These are phyloP conservation scores for Holtermanniella nyarrowii DNA, from an alignment of 768 basidiomycete genomes.

Conservation along the genomic window DNA sequence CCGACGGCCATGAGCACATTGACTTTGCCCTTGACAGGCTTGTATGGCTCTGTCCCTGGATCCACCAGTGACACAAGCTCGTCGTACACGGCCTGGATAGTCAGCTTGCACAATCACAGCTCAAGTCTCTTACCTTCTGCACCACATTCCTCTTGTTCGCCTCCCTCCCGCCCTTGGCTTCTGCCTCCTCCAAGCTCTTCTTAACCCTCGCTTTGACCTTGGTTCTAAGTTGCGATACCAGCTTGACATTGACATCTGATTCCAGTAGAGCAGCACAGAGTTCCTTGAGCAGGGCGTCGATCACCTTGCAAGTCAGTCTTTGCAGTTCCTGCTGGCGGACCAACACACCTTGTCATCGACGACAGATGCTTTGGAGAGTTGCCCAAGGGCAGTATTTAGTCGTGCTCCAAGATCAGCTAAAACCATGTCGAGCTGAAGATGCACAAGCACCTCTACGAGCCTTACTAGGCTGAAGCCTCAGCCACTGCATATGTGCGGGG, in stretches of 20 bases:
- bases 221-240: conserved; percentile 73
- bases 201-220: conserved; percentile 71
- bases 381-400: conserved; percentile 85
- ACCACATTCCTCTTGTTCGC: conserved; percentile 73
- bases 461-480: no score
- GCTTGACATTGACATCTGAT: conserved; percentile 95
- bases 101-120: not conserved
- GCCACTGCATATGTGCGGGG: no score
- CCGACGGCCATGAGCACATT: conserved; percentile 98
- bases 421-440: conserved; percentile 87
- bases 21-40: conserved; percentile 85
- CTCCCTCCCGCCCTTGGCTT: conserved; percentile 64
- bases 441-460: no score
- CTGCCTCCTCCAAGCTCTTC: conserved; percentile 47
- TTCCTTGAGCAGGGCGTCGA: conserved; percentile 89
- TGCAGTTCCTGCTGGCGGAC: no score
- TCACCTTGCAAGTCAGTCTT: conserved; percentile 51
- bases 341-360: conserved; percentile 76
- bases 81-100: conserved; percentile 76
- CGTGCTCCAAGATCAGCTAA: conserved; percentile 87
- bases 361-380: conserved; percentile 71
- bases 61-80: conserved; percentile 92
- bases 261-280: conserved; percentile 88
- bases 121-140: conserved; percentile 59
- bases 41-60: conserved; percentile 88